Evolutionary conservation across 108 stramenopile species (phyloP).

Genomic region (Asterionellopsis glacialis): DNA sequence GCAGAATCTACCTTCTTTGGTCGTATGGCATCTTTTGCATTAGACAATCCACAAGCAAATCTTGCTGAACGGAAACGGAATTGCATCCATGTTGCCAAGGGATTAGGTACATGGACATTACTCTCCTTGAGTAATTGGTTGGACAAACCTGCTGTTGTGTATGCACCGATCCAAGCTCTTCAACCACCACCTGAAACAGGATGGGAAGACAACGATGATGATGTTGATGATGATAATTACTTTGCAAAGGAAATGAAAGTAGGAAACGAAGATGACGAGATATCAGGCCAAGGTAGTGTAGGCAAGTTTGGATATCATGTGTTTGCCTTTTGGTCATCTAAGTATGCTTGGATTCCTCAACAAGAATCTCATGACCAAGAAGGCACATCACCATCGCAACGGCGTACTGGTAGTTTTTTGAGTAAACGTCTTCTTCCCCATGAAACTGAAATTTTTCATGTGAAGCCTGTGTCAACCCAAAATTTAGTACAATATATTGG

Average conservation of each 20-base stretch:
- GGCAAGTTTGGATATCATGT: conserved; percentile 64
- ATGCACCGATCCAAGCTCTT: conserved; percentile 34
- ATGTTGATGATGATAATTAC: conserved; percentile 8
- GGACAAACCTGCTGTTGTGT: conserved; percentile 41
- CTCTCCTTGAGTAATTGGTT: conserved; percentile 81
- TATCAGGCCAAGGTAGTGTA: neutral
- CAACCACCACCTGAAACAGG: conserved; percentile 32
- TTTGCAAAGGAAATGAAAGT: neutral
- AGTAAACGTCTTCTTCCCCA: conserved; percentile 61
- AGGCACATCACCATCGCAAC: conserved; percentile 3
- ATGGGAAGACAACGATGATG: conserved; percentile 15
- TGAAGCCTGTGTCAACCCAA: conserved; percentile 64
- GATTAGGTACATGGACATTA: conserved; percentile 84
- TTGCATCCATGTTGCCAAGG: conserved; percentile 71
- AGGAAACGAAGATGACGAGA: neutral
- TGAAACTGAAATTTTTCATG: conserved; percentile 83
- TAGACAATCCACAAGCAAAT: neutral
- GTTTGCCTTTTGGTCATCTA: conserved; percentile 81
- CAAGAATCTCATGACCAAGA: conserved; percentile 7
- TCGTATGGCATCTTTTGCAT: conserved; percentile 28
- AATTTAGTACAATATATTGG: conserved; percentile 80
- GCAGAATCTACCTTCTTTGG: conserved; percentile 43
- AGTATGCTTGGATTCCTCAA: conserved; percentile 70
- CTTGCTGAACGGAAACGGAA: conserved; percentile 70
- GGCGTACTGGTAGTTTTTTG: conserved; percentile 17